Evolutionary conservation across 1,284 basidiomycete genomes (phyloP), one percentile per base, ranked within the genome.

Genomic region (Naganishia sp.): DNA sequence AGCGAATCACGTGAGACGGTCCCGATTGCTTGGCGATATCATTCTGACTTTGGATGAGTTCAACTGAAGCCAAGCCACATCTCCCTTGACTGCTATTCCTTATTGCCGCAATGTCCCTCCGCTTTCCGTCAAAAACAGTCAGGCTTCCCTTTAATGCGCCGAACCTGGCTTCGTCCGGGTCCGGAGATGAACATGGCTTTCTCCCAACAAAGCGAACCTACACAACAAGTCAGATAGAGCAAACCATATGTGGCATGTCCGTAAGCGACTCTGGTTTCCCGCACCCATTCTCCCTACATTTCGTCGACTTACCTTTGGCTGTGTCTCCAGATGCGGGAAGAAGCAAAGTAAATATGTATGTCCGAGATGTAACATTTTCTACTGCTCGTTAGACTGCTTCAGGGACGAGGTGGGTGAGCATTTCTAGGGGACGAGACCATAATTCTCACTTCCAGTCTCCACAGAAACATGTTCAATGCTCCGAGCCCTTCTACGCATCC

Each of bases 351-450:
- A 70, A 57, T 80, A 80, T 65, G 77, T 75, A 47, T 80, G 79
- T 67, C 79, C 79, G 21, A 71, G 79, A 68, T 80, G 79, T 64
- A 79, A 79, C 68, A 67, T 79, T 6, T 66, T 75, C 6, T 80
- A 80, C 61, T 80, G 79, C 71, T 77, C 77, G 11, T 67, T 80
- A 32, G 75, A 71, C 3, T 80, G 79, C 62, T 80, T 80, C 67
- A 68, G 72, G 21, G 70, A 71, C 35, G 67, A 73, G 42, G 79
- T 79, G 46, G 68, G 73, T 63, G 21, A 15, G n/a, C 13, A 10
- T n/a, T 61, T 17, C 7, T 39, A 39, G 7, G 5, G 28, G 28
- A 39, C 35, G 35, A 39, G 35, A 9, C 32, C 32, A 17, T 23
- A 43, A 10, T 15, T 28, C 50, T 41, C 2, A 47, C 42, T 32